Percentiles rank a stretch among this genome's conserved stretches.
These are phyloP conservation scores for Tubosaeta sp. DNA, from an alignment of 768 basidiomycete species.

Conservation along the genomic window DNA sequence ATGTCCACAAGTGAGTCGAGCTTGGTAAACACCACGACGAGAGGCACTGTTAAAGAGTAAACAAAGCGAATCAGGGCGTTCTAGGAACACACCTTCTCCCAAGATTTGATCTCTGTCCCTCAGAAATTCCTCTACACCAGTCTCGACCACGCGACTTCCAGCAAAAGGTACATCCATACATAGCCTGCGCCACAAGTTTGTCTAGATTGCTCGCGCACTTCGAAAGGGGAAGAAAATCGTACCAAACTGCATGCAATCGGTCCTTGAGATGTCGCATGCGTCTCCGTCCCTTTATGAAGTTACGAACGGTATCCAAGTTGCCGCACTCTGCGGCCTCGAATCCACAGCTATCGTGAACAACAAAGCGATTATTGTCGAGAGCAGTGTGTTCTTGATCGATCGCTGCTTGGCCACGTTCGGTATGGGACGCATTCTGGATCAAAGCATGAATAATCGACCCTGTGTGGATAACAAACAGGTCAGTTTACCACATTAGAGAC, in stretches of 20 bases:
- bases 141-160: neutral
- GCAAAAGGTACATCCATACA: neutral
- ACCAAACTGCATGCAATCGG: slow-evolving; percentile 1
- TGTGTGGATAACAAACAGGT: neutral
- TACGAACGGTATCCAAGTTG: neutral
- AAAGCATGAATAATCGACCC: neutral
- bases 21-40: slow-evolving; percentile 8
- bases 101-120: neutral
- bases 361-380: neutral
- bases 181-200: neutral
- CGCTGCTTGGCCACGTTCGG: neutral
- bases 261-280: neutral
- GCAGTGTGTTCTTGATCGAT: neutral
- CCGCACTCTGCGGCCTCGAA: neutral
- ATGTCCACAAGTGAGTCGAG: neutral
- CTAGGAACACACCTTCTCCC: slow-evolving; percentile 3
- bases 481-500: neutral
- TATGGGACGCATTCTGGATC: neutral
- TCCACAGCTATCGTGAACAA: neutral
- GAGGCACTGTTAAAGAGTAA: neutral
- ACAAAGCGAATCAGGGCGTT: neutral
- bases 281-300: neutral
- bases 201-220: too few species aligned
- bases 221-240: neutral
- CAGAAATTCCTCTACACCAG: neutral